Base-by-base conservation (phyloP, 1,284 basidiomycete genomes). In the Sanghuangporus weigelae region DNA sequence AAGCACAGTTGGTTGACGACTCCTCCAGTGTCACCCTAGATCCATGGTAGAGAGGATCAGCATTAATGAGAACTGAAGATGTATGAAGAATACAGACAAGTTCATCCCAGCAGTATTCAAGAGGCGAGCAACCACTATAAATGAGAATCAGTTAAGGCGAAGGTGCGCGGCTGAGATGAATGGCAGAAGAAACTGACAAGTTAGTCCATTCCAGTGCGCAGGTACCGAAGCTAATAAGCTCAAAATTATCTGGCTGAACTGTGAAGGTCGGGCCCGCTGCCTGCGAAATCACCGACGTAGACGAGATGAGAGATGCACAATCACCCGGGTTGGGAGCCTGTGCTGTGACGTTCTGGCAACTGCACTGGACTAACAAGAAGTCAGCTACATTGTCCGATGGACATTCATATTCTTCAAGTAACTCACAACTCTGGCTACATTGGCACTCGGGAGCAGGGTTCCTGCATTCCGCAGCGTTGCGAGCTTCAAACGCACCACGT, bases 121-220 rank as follows among this genome's bases (percentile, higher is more conserved):
- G 61, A 23, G 69, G 40, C 3, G 36, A 39, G 16, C 66, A 57
- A 39, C 66, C 67, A 8, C 49, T 51, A 26, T n/a, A 44, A 44
- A n/a, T 7, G 42, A 44, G 14, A 51, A 51, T 1, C 21, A 8
- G 49, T 1, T 14, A 10, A 10, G 23, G 12, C 11, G 5, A 23
- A 26, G n/a, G 21, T 11, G 23, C 26, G 3, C 19, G 8, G 26
- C 21, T 14, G 16, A 19, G 7, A 3, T 8, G 16, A 7, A 19
- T 21, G 10, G 21, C 8, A 19, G 12, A n/a, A 19, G 16, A 16
- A 46, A 46, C 44, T 46, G 5, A 46, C 44, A 46, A n/a, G 16
- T 73, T 72, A 65, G 70, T 65, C 62, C 73, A 71, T 68, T 69
- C 71, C 66, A 70, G 68, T 36, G 69, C 68, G 63, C 72, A 73